Evolutionary conservation across 345 rosid species (phyloP).

Genomic region (Corchorus olitorius): DNA sequence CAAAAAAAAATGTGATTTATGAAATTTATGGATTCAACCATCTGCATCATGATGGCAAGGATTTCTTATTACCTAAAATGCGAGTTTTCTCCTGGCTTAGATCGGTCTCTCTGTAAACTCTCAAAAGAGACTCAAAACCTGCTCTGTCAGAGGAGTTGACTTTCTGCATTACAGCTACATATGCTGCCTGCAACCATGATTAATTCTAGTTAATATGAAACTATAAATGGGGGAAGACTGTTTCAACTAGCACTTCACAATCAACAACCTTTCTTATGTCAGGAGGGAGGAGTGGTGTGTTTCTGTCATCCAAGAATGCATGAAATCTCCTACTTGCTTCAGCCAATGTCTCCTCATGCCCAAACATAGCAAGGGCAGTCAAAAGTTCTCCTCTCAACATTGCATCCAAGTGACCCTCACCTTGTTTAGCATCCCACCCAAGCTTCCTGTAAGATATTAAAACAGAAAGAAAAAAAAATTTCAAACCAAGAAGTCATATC

Average conservation of each 20-base stretch:
- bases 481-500: not conserved
- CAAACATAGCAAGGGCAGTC: constrained; percentile 72
- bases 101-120: constrained; percentile 89
- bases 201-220: constrained; percentile 11
- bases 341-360: constrained; percentile 65
- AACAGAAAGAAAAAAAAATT: not conserved
- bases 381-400: constrained; percentile 94
- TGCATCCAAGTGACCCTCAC: constrained; percentile 89
- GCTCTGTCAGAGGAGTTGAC: constrained; percentile 60
- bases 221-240: not conserved
- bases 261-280: constrained; percentile 72
- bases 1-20: constrained; percentile 7
- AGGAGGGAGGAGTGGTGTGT: constrained; percentile 79
- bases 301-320: constrained; percentile 77
- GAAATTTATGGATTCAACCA: constrained; percentile 11
- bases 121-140: constrained; percentile 76
- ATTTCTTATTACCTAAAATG: constrained; percentile 55
- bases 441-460: constrained; percentile 57
- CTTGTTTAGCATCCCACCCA: constrained; percentile 88
- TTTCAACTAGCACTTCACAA: not conserved
- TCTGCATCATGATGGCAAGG: not conserved
- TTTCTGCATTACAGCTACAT: constrained; percentile 82
- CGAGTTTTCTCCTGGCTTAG: constrained; percentile 97
- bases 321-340: constrained; percentile 76
- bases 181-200: constrained; percentile 70